Evolutionary conservation across 2,329 filamentous ascomycete species (phyloP).

Genomic region (Aulographum hederae): DNA sequence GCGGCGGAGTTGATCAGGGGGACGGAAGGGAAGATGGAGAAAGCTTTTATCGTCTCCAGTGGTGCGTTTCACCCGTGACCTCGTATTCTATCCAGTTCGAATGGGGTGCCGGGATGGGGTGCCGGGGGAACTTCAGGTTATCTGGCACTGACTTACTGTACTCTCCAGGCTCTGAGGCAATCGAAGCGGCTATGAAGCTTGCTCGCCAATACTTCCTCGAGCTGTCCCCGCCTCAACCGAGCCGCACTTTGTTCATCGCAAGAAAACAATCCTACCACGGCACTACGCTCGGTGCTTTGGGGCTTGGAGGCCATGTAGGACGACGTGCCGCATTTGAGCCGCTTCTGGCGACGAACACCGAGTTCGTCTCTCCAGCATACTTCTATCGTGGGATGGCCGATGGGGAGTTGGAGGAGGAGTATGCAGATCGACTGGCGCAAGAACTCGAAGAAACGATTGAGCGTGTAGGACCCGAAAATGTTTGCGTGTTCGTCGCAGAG

Average conservation of each 20-base stretch:
- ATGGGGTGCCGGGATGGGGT: no score
- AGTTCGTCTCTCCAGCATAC: slow-evolving; percentile 48
- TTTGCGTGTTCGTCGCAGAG: slow-evolving; percentile 57
- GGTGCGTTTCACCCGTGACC: slow-evolving; percentile 19
- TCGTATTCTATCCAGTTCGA: neutral
- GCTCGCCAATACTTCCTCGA: slow-evolving; percentile 48
- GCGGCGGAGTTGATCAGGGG: slow-evolving; percentile 30
- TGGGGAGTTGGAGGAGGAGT: slow-evolving; percentile 37
- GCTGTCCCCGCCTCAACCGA: slow-evolving; percentile 29
- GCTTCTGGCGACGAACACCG: slow-evolving; percentile 36
- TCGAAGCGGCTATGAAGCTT: slow-evolving; percentile 51
- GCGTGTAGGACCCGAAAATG: slow-evolving; percentile 41
- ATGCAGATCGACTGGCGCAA: slow-evolving; percentile 39
- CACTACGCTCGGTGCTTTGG: slow-evolving; percentile 48
- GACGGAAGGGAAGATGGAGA: slow-evolving; percentile 33
- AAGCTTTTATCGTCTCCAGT: slow-evolving; percentile 37
- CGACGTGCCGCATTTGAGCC: slow-evolving; percentile 44
- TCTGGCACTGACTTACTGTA: neutral
- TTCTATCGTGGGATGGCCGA: slow-evolving; percentile 38
- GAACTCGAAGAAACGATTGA: slow-evolving; percentile 53
- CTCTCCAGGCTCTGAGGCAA: slow-evolving; percentile 43
- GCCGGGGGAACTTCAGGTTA: no score
- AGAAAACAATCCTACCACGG: slow-evolving; percentile 53
- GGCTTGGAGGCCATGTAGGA: slow-evolving; percentile 41
- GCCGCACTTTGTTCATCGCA: slow-evolving; percentile 43